phyloP scores from a whole-genome alignment of 2,329 filamentous ascomycete species.

The Colletotrichum endophyticum region DNA sequence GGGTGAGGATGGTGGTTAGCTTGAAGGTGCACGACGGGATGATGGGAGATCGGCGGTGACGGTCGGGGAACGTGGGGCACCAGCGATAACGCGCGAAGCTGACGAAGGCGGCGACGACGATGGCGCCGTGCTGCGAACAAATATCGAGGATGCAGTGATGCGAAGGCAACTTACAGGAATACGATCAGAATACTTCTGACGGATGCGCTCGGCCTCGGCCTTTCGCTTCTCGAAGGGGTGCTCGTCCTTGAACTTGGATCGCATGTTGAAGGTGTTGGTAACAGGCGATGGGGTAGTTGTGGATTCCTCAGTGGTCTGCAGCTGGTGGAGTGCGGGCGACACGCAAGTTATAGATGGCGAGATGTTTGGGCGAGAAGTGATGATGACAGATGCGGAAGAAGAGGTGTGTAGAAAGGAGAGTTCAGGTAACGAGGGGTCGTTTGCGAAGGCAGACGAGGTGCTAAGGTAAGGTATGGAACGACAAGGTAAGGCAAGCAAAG shows the following conservation, averaged over 20 bases:
- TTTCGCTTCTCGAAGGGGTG: conserved; percentile 99
- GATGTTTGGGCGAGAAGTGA: not conserved
- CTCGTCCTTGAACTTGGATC: conserved; percentile 99
- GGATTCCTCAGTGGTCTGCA: conserved; percentile 12
- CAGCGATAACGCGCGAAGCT: conserved; percentile 11
- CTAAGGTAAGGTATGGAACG: not conserved
- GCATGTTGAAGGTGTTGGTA: conserved; percentile 69
- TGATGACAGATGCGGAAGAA: conserved; percentile 15
- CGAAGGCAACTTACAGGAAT: conserved; percentile 79
- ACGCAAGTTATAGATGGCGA: conserved; percentile 18
- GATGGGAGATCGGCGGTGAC: conserved; percentile 15
- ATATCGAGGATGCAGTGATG: not conserved
- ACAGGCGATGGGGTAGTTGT: conserved; percentile 20
- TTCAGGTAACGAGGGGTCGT: conserved; percentile 19
- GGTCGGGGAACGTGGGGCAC: conserved; percentile 12
- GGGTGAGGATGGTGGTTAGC: conserved; percentile 25
- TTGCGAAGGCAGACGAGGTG: conserved; percentile 20
- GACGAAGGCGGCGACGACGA: not conserved
- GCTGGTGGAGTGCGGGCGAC: conserved; percentile 4
- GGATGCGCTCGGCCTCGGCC: conserved; percentile 98
- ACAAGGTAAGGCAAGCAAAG: not conserved
- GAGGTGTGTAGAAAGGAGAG: conserved; percentile 22
- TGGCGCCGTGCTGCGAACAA: not conserved
- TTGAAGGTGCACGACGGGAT: not conserved
- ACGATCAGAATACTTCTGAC: conserved; percentile 97